Conservation (phyloP, 495 filamentous ascomycete species). For the Penicillium lividum region DNA sequence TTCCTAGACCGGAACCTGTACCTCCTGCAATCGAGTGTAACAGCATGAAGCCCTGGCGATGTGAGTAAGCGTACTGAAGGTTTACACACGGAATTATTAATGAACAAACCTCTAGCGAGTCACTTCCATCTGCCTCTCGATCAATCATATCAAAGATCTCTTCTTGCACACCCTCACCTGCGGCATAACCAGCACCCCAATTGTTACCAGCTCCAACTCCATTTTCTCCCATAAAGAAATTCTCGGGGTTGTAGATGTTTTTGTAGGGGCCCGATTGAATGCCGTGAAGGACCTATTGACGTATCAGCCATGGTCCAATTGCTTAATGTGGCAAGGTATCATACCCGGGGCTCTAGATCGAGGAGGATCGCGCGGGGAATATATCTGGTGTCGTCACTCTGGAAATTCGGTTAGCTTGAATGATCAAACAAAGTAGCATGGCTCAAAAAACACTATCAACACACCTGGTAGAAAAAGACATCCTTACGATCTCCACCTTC, state of each 20-base stretch:
- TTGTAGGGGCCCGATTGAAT: slow-evolving; percentile 93
- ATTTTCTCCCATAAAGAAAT: slow-evolving; percentile 92
- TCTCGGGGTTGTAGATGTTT: slow-evolving; percentile 99
- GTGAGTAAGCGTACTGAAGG: neutral
- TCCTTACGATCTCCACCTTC: slow-evolving; percentile 97
- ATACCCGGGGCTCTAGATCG: slow-evolving; percentile 87
- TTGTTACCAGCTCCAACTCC: slow-evolving; percentile 95
- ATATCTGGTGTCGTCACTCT: slow-evolving; percentile 95
- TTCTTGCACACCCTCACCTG: slow-evolving; percentile 89
- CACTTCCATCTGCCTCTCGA: slow-evolving; percentile 95
- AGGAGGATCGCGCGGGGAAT: slow-evolving; percentile 95
- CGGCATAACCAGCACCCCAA: slow-evolving; percentile 93
- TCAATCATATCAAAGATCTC: slow-evolving; percentile 99
- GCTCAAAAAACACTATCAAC: neutral
- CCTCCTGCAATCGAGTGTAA: slow-evolving; percentile 97
- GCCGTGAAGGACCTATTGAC: slow-evolving; percentile 72
- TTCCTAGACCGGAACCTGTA: slow-evolving; percentile 91
- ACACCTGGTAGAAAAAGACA: slow-evolving; percentile 95
- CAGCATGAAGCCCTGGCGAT: slow-evolving; percentile 85
- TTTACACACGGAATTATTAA: neutral
- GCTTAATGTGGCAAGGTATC: slow-evolving; percentile 17
- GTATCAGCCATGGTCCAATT: slow-evolving; percentile 6
- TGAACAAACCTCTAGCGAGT: slow-evolving; percentile 77
- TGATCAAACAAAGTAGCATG: neutral
- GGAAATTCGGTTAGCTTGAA: slow-evolving; percentile 12